Conservation (phyloP, 2,329 filamentous ascomycete genomes). For the Ceratocystis eucalypticola region DNA sequence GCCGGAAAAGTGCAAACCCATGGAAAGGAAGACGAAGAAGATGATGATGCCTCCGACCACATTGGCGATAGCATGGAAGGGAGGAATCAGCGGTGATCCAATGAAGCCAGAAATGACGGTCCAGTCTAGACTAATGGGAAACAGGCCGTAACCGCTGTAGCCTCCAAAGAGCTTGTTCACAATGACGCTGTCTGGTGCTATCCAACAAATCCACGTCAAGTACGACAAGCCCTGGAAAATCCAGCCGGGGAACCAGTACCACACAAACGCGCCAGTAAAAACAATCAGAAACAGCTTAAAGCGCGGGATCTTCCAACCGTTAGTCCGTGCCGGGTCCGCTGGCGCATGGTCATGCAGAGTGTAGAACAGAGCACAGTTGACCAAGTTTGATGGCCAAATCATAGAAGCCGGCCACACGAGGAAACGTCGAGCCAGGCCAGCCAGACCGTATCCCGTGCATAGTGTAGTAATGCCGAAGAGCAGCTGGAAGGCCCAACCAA, state of each 20-base stretch:
- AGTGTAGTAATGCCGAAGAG: constrained; percentile 48
- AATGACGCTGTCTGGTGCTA: constrained; percentile 44
- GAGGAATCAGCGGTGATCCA: constrained; percentile 43
- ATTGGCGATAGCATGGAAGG: constrained; percentile 48
- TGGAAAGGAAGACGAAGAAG: constrained; percentile 35
- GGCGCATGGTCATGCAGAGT: constrained; percentile 48
- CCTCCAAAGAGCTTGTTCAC: constrained; percentile 55
- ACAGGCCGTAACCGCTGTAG: constrained; percentile 44
- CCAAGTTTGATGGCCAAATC: constrained; percentile 49
- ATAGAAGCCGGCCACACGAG: constrained; percentile 48
- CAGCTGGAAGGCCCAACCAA: constrained; percentile 46
- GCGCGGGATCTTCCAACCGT: constrained; percentile 46
- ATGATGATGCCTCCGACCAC: constrained; percentile 40
- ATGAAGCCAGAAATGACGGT: constrained; percentile 44
- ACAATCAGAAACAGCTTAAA: constrained; percentile 45
- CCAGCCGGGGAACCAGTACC: constrained; percentile 51
- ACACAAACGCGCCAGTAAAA: constrained; percentile 37
- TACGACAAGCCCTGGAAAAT: constrained; percentile 49
- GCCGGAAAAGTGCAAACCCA: constrained; percentile 35
- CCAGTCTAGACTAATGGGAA: constrained; percentile 57
- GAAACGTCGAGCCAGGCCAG: constrained; percentile 45
- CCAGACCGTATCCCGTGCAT: constrained; percentile 50
- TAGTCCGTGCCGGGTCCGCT: constrained; percentile 37
- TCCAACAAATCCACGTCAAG: constrained; percentile 50
- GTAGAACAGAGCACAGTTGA: constrained; percentile 50